Base-by-base conservation (phyloP, 331 rosid genomes). In the Rosa hybrid region DNA sequence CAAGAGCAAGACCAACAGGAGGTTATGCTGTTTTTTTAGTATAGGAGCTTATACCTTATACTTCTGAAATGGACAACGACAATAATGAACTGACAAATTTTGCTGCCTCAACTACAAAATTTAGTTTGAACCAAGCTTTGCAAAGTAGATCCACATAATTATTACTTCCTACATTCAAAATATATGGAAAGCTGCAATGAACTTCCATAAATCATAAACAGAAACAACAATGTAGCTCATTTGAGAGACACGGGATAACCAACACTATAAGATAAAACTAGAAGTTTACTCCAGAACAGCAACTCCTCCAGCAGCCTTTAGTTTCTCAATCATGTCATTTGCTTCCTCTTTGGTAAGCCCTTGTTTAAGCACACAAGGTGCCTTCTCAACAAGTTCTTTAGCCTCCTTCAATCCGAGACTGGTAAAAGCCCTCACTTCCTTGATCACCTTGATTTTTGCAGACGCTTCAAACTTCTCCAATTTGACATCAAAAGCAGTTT, bases 251-350 rank as follows among this genome's bases (percentile, higher is more conserved):
- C 38, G 10, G 46, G 9, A 51, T 41, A 50, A 49, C 38, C 11
- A 39, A 70, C 20, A 3, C 8, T 34, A 30, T 6, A 21, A 20
- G 45, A 56, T 14, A 41, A 53, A 60, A 18, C 16, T 17, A 14
- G 13, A 79, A 62, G 23, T 5, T 53, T 75, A 83, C 77, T 84
- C 84, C 79, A 84, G 76, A 23, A 75, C 57, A 8, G 81, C 87
- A 27, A 84, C 84, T 84, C 87, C 87, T 42, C 87, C 87, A 44
- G 78, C 86, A 25, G 83, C 81, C 81, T 79, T 83, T 14, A 83
- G 30, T 27, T 84, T 84, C 84, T 76, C 84, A 11, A 80, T 84
- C 23, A 84, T 84, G 23, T 30, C 78, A 54, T 59, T 57, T 53
- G 87, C 87, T 63, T 84, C 87, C 76, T 80, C 87, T 63, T 80